phyloP scores from a whole-genome alignment of 2,329 filamentous ascomycete species.

The Curvularia verruculosa region DNA sequence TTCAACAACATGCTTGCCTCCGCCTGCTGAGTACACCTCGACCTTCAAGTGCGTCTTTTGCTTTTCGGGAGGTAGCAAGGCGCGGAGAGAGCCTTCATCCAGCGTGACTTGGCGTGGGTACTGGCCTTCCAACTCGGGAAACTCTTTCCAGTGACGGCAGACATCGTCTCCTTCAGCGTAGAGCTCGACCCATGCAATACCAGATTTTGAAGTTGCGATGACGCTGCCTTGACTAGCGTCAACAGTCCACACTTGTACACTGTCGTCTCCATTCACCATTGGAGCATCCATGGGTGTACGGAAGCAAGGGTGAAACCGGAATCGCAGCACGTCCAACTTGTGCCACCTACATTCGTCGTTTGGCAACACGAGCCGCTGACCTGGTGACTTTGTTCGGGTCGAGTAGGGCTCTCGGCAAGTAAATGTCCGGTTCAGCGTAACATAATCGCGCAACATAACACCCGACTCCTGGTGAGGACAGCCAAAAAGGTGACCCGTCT shows the following conservation, averaged over 20 bases:
- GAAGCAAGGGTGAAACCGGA: constrained; percentile 90
- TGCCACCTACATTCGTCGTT: constrained; percentile 92
- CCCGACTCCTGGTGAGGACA: constrained; percentile 88
- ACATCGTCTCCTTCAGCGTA: constrained; percentile 79
- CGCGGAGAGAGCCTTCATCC: constrained; percentile 75
- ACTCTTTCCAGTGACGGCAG: constrained; percentile 84
- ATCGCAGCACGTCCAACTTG: constrained; percentile 83
- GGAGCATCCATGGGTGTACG: constrained; percentile 74
- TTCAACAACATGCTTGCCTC: constrained; percentile 75
- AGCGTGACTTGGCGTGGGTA: constrained; percentile 75
- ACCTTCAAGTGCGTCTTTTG: constrained; percentile 73
- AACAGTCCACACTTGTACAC: constrained; percentile 84
- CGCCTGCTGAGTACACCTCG: constrained; percentile 75
- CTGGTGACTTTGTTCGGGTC: constrained; percentile 83
- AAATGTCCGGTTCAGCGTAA: constrained; percentile 83
- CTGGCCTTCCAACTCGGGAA: constrained; percentile 63
- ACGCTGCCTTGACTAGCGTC: constrained; percentile 78
- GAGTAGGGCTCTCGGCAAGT: constrained; percentile 81
- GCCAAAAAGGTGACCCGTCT: constrained; percentile 87
- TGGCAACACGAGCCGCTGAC: constrained; percentile 71
- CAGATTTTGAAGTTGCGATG: constrained; percentile 80
- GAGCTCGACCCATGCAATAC: constrained; percentile 85
- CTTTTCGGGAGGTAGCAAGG: constrained; percentile 72
- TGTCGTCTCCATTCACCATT: constrained; percentile 66
- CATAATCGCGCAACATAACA: constrained; percentile 91